Evolutionary conservation across 2,329 filamentous ascomycete species (phyloP).

Genomic region (Colletotrichum chlorophyti): DNA sequence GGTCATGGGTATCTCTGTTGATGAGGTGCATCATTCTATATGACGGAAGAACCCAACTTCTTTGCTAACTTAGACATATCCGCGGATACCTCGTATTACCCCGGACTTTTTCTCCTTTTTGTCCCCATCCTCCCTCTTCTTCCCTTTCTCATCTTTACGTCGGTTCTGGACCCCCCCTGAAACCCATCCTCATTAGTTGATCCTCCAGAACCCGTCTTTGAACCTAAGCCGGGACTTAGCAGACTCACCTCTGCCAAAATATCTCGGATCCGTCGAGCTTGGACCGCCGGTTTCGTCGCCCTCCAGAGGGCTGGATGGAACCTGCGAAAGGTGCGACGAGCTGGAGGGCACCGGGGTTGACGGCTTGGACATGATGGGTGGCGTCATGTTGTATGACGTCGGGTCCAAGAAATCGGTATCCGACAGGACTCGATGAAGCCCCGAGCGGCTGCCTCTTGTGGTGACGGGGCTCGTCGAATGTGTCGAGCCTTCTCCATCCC

Average conservation of each 20-base stretch:
- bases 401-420: constrained; percentile 51
- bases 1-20: too few relatives aligned
- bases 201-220: constrained; percentile 39
- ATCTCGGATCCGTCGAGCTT: constrained; percentile 43
- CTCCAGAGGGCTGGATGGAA: constrained; percentile 40
- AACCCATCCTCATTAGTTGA: constrained; percentile 9
- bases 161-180: constrained; percentile 56
- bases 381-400: constrained; percentile 50
- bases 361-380: constrained; percentile 45
- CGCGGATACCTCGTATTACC: constrained; percentile 49
- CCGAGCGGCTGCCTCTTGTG: constrained; percentile 40
- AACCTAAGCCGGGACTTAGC: constrained; percentile 7
- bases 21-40: too few relatives aligned
- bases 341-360: constrained; percentile 36
- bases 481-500: constrained; percentile 27
- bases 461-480: constrained; percentile 45
- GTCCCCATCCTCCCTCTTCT: constrained; percentile 49
- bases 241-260: constrained; percentile 53
- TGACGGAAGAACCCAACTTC: too few relatives aligned
- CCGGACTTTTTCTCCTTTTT: constrained; percentile 47
- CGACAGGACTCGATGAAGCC: constrained; percentile 48
- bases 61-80: constrained; percentile 39
- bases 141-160: constrained; percentile 58
- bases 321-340: constrained; percentile 44
- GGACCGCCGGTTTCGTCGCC: constrained; percentile 40